phyloP scores from a whole-genome alignment of 768 basidiomycete species.

The Amanita molliuscula region DNA sequence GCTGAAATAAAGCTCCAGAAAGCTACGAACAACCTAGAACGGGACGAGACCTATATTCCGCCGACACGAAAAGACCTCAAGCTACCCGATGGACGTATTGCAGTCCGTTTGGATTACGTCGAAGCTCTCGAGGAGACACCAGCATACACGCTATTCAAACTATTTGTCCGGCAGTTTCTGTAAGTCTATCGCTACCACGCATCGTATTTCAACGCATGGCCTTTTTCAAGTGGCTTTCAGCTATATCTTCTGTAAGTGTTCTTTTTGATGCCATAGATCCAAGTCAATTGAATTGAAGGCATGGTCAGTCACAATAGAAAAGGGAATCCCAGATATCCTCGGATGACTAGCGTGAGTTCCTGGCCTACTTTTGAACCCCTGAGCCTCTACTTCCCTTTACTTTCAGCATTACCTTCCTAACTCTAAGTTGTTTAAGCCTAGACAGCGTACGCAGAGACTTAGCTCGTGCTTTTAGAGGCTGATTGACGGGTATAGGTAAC shows the following conservation, averaged over 20 bases:
- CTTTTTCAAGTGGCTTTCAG: constrained; percentile 27
- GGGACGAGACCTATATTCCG: constrained; percentile 67
- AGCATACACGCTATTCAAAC: constrained; percentile 36
- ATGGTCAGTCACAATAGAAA: constrained; percentile 29
- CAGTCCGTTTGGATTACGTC: constrained; percentile 31
- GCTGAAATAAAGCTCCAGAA: constrained; percentile 19
- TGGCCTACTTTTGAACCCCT: neutral
- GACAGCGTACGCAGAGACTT: constrained; percentile 24
- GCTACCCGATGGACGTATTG: constrained; percentile 31
- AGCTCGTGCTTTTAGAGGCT: neutral
- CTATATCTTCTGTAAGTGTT: constrained; percentile 31
- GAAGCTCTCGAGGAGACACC: constrained; percentile 43
- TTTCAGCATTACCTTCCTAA: constrained; percentile 33
- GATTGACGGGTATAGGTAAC: constrained; percentile 13
- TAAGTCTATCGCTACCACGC: constrained; percentile 14
- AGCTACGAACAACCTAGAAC: constrained; percentile 43
- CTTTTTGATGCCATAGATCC: neutral
- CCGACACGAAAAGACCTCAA: constrained; percentile 29
- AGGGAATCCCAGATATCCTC: constrained; percentile 34
- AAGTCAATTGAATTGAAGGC: neutral
- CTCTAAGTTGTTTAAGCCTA: constrained; percentile 33
- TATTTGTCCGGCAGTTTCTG: constrained; percentile 41
- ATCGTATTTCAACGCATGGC: neutral
- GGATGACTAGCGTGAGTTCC: constrained; percentile 30
- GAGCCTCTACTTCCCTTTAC: constrained; percentile 1